phyloP scores from a whole-genome alignment of 441 rosid genomes.

The Jatropha multifida region DNA sequence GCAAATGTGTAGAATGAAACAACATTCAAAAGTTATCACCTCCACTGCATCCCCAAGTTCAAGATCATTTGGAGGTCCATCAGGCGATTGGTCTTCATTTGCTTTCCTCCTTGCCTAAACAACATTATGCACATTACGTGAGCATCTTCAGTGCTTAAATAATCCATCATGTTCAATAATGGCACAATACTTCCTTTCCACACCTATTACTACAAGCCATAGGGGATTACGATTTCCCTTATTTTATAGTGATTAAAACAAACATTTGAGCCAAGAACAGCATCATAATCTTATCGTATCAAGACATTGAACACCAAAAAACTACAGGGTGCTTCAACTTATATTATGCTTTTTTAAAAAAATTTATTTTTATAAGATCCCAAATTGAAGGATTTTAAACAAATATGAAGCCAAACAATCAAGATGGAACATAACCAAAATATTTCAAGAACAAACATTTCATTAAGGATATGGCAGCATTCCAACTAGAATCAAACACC shows the following conservation, averaged over 20 bases:
- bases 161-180: background rate
- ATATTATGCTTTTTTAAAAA: background rate
- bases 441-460: background rate
- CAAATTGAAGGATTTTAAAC: background rate
- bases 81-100: slow-evolving; percentile 36
- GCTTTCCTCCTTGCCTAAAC: slow-evolving; percentile 38
- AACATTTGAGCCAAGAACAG: background rate
- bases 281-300: background rate
- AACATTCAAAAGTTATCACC: slow-evolving; percentile 35
- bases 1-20: background rate
- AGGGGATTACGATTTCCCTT: background rate
- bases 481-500: background rate
- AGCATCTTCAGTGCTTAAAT: background rate
- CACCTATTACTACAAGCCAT: background rate
- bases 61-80: slow-evolving; percentile 44
- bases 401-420: background rate
- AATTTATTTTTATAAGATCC: background rate
- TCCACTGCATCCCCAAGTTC: slow-evolving; percentile 67
- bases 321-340: too few relatives aligned
- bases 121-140: background rate
- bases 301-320: background rate
- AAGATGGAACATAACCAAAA: background rate
- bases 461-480: background rate
- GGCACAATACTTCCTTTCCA: background rate
- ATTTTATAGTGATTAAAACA: background rate